phyloP scores from a whole-genome alignment of 2,329 filamentous ascomycete species.

The Didymella glomerata region DNA sequence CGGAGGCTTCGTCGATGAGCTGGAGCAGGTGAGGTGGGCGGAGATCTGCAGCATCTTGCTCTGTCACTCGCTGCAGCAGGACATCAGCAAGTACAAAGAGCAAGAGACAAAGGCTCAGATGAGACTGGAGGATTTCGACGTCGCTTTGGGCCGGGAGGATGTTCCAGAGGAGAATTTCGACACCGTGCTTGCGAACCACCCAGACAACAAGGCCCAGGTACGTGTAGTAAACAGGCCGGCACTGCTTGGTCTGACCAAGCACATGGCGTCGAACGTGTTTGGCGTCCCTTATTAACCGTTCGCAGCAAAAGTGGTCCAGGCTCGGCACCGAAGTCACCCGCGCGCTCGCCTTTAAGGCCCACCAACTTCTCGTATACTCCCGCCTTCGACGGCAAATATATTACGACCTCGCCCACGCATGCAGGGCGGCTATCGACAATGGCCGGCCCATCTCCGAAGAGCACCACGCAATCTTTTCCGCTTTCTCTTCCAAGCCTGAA shows the following conservation, averaged over 20 bases:
- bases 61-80: neutral
- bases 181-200: neutral
- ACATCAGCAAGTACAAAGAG: slow-evolving; percentile 2
- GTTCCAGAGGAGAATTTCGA: neutral
- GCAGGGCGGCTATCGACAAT: neutral
- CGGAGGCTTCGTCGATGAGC: neutral
- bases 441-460: neutral
- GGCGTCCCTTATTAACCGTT: neutral
- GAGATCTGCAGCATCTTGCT: neutral
- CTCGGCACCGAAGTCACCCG: neutral
- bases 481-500: neutral
- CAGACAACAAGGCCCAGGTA: neutral
- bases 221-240: neutral
- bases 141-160: neutral
- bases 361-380: neutral
- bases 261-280: neutral
- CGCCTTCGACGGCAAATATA: neutral
- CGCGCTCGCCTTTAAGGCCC: neutral
- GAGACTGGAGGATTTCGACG: neutral
- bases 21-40: neutral
- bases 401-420: neutral
- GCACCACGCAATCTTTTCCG: neutral
- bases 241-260: neutral
- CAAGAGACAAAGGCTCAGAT: neutral
- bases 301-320: neutral